These are phyloP conservation scores for Parafenestella ontariensis DNA, from an alignment of 2,329 filamentous ascomycete genomes.

Conservation along the genomic window DNA sequence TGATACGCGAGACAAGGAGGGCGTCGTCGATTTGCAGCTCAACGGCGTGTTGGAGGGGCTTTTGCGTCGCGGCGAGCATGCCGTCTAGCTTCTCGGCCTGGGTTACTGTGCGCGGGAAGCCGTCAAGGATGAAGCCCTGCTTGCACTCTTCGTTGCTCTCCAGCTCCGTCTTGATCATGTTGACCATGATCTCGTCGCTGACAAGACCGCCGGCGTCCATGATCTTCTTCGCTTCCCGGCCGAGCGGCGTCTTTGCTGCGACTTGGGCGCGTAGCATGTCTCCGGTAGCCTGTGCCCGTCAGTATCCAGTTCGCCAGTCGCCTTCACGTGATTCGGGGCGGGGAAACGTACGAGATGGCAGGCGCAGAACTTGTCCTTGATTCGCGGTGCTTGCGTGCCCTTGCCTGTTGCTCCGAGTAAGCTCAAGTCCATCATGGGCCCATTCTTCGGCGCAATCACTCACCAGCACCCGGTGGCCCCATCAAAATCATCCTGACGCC, in stretches of 20 bases:
- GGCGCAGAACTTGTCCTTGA: slow-evolving; percentile 97
- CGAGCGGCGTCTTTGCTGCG: slow-evolving; percentile 93
- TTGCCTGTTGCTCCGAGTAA: slow-evolving; percentile 72
- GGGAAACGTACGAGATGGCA: slow-evolving; percentile 82
- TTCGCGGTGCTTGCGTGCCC: slow-evolving; percentile 96
- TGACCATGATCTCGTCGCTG: slow-evolving; percentile 98
- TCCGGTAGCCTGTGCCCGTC: slow-evolving; percentile 78
- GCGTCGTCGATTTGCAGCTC: slow-evolving; percentile 97
- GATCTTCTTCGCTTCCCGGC: slow-evolving; percentile 98
- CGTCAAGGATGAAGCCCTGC: slow-evolving; percentile 98
- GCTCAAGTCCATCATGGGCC: slow-evolving; percentile 14
- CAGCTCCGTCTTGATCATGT: slow-evolving; percentile 99
- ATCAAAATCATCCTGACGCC: slow-evolving; percentile 96
- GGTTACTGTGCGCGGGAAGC: slow-evolving; percentile 94
- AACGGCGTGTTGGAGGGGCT: slow-evolving; percentile 91
- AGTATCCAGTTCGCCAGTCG: slow-evolving; percentile 12
- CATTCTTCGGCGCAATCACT: slow-evolving; percentile 45
- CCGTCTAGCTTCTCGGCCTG: slow-evolving; percentile 93
- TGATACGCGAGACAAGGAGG: slow-evolving; percentile 93
- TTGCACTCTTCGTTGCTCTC: slow-evolving; percentile 94
- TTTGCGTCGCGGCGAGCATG: slow-evolving; percentile 81
- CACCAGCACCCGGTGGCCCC: slow-evolving; percentile 96
- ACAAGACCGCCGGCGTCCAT: slow-evolving; percentile 98
- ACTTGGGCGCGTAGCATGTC: slow-evolving; percentile 99
- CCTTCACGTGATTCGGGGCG: not conserved